These are phyloP conservation scores for Phylloporus arenicola DNA, from an alignment of 768 basidiomycete species.

Conservation along the genomic window DNA sequence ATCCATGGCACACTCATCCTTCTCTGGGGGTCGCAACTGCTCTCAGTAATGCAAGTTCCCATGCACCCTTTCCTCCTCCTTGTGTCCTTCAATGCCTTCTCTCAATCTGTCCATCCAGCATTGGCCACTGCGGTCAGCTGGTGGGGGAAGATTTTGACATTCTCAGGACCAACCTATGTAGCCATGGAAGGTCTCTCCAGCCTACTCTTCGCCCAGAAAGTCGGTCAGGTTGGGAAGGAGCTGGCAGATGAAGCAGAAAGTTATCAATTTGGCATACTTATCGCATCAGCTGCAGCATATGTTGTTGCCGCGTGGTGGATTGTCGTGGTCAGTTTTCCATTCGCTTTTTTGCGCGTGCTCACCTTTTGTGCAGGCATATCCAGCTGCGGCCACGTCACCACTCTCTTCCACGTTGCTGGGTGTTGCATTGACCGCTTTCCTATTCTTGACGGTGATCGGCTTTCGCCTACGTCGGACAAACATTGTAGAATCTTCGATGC, in stretches of 20 bases:
- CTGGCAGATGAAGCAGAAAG: slow-evolving; percentile 67
- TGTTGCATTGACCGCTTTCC: slow-evolving; percentile 77
- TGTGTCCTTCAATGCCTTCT: slow-evolving; percentile 81
- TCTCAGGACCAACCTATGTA: slow-evolving; percentile 75
- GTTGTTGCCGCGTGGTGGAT: slow-evolving; percentile 86
- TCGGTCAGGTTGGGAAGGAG: slow-evolving; percentile 71
- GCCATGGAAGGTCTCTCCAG: slow-evolving; percentile 81
- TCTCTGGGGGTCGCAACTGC: slow-evolving; percentile 62
- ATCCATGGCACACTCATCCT: slow-evolving; percentile 77
- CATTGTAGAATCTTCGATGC: slow-evolving; percentile 84
- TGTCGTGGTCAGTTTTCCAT: slow-evolving; percentile 52
- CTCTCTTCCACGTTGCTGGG: slow-evolving; percentile 87
- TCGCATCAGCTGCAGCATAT: slow-evolving; percentile 73
- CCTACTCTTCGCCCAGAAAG: slow-evolving; percentile 73
- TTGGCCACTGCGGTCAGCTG: slow-evolving; percentile 52
- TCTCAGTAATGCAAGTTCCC: slow-evolving; percentile 78
- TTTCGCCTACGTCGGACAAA: slow-evolving; percentile 86
- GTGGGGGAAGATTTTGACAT: slow-evolving; percentile 70
- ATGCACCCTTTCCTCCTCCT: slow-evolving; percentile 85
- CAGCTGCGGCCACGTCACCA: slow-evolving; percentile 76
- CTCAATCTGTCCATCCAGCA: slow-evolving; percentile 55
- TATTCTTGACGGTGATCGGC: slow-evolving; percentile 90
- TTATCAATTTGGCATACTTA: slow-evolving; percentile 72
- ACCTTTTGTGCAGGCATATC: slow-evolving; percentile 55
- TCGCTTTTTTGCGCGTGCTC: slow-evolving; percentile 7